A percentile compares a stretch with the other conserved stretches of the same genome.
These are phyloP conservation scores for Isoetes taiwanensis DNA, from an alignment of 75 land plant genomes.

Conservation along the genomic window DNA sequence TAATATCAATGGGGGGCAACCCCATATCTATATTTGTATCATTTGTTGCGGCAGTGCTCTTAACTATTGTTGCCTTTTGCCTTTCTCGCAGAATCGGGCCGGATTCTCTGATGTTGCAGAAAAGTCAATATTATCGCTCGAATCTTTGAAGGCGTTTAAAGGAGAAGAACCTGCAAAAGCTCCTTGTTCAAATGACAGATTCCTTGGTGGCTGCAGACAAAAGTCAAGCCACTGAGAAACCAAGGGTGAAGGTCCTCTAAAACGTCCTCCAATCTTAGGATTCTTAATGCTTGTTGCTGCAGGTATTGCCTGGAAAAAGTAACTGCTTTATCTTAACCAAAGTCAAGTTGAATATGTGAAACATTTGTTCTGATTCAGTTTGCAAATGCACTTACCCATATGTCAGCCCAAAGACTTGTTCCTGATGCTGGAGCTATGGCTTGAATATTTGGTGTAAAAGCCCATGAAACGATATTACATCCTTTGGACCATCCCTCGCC, in stretches of 20 bases:
- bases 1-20: slow-evolving; percentile 52
- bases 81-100: too few species aligned
- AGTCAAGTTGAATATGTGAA: too few species aligned
- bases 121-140: background rate
- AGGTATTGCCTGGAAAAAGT: slow-evolving; percentile 87
- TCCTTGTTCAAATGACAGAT: slow-evolving; percentile 49
- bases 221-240: slow-evolving; percentile 85
- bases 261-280: slow-evolving; percentile 56
- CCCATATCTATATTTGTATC: slow-evolving; percentile 60
- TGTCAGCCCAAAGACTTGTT: slow-evolving; percentile 87
- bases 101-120: slow-evolving; percentile 6
- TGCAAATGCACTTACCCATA: too few species aligned
- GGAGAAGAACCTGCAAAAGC: slow-evolving; percentile 72
- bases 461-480: slow-evolving; percentile 75
- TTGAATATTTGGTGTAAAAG: slow-evolving; percentile 55
- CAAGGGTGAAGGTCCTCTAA: slow-evolving; percentile 79
- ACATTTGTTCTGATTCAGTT: too few species aligned
- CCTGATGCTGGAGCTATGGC: slow-evolving; percentile 89
- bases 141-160: slow-evolving; percentile 12
- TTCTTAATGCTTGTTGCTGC: slow-evolving; percentile 36
- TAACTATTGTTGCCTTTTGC: background rate
- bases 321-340: too few species aligned
- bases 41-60: too few species aligned
- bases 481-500: slow-evolving; percentile 87
- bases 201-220: slow-evolving; percentile 68